Evolutionary conservation across 345 rosid genomes (phyloP).

Genomic region (Syzygium jambos): DNA sequence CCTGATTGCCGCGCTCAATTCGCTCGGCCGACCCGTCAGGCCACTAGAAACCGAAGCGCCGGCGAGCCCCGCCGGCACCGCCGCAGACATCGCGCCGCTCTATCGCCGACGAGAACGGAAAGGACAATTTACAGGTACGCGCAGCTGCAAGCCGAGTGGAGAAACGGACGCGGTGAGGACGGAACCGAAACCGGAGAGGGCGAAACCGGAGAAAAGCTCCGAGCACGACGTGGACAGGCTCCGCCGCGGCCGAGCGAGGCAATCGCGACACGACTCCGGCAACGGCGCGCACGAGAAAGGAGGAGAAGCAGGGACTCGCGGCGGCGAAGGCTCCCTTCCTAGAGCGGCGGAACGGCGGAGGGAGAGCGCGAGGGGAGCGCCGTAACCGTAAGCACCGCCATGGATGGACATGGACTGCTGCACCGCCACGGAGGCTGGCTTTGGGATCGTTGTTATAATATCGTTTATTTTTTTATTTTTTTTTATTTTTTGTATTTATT

Average conservation of each 20-base stretch:
- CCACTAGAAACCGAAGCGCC: conserved; percentile 4
- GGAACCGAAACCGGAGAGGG: background rate
- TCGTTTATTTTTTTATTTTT: background rate
- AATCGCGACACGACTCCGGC: background rate
- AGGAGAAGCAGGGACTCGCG: background rate
- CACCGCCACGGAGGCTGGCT: background rate
- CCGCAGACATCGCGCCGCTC: background rate
- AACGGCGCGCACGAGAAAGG: background rate
- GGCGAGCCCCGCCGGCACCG: background rate
- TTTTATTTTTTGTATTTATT: too few species aligned
- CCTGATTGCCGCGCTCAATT: conserved; percentile 6
- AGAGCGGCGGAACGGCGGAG: background rate
- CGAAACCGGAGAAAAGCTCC: background rate
- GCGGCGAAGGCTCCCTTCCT: background rate
- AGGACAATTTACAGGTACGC: background rate
- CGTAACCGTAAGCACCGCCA: background rate
- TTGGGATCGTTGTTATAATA: background rate
- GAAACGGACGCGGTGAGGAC: background rate
- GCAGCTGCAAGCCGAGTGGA: background rate
- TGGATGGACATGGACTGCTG: background rate
- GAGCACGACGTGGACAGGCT: background rate
- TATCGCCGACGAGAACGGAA: background rate
- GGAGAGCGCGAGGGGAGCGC: background rate
- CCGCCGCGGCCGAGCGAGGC: background rate
- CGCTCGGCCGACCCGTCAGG: conserved; percentile 15